Base-by-base conservation (phyloP, 208 protist species). In the Balamuthia mandrillaris region DNA sequence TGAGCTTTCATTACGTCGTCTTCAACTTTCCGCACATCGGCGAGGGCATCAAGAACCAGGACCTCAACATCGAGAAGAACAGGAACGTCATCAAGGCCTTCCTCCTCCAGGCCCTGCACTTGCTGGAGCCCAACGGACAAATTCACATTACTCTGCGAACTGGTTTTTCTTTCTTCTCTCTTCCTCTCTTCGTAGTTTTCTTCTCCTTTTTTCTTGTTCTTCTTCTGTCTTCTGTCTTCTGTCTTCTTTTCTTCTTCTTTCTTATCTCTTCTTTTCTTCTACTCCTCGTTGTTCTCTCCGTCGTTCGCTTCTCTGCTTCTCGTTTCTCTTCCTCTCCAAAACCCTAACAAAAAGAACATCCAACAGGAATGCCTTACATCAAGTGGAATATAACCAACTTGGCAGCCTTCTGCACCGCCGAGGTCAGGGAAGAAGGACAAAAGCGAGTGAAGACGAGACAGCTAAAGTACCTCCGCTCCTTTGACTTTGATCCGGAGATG, bases 1-100 rank as follows among this genome's bases (percentile, higher is more conserved):
- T 41, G 68, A 51, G 35, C 18, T 77, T 77, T n/a, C 44, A 77
- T 14, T 31, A 41, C 0, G 56, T 77, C 44, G 44, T 77, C 1
- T 77, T 77, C 44, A 77, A 77, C 42, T 77, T 77, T 47, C 68
- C 68, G 18, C 68, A 77, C 42, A 47, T 47, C 44, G 65, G 65
- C 31, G 51, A 74, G 27, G 66, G 66, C 44, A 77, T 77, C 66
- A 77, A 77, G 29, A 45, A 77, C 44, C 66, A 77, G 44, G 39
- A 77, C 21, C 29, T 39, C 29, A 77, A 77, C 66, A 77, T 77
- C 29, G 66, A 39, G 10, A 27, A 41, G 14, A 77, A 77, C 29
- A n/a, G 39, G 42, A 45, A 77, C 24, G 44, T 77, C 21, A 39
- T 77, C 7, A 16, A 24, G 4, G 56, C 49, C 44, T 77, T 77